These are phyloP conservation scores for Betula pendula DNA, from an alignment of 306 rosid species.

Conservation along the genomic window DNA sequence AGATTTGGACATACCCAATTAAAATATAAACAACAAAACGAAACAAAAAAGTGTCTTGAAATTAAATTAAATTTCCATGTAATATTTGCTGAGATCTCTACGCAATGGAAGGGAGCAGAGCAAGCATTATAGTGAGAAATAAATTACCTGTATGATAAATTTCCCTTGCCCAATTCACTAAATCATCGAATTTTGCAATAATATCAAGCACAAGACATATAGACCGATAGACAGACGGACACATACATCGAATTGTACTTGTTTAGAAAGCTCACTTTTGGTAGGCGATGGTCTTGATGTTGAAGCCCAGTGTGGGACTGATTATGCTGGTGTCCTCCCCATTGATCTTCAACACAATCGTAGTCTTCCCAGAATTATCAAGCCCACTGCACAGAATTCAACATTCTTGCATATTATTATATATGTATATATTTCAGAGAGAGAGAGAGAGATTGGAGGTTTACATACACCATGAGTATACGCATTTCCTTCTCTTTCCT, in stretches of 20 bases:
- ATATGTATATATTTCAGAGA: neutral
- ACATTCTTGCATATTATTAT: neutral
- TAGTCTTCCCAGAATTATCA: constrained; percentile 93
- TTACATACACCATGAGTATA: constrained; percentile 82
- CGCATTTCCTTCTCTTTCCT: constrained; percentile 94
- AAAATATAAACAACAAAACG: neutral
- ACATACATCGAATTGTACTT: neutral
- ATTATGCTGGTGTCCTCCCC: constrained; percentile 95
- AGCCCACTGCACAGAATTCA: constrained; percentile 59
- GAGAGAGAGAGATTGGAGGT: constrained; percentile 1
- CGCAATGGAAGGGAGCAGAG: neutral
- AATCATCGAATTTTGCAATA: neutral
- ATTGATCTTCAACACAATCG: constrained; percentile 84
- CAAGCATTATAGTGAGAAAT: neutral
- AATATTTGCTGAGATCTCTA: neutral
- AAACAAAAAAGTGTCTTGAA: neutral
- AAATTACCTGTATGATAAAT: neutral
- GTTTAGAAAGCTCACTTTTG: constrained; percentile 50
- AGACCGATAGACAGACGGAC: neutral
- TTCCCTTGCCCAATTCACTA: neutral
- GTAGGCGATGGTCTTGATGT: constrained; percentile 86
- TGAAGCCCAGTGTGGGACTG: constrained; percentile 94
- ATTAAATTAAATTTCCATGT: neutral
- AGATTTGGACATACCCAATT: neutral
- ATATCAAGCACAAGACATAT: neutral